phyloP scores from a whole-genome alignment of 192 early-diverging fungal genomes.

The Helicostylum pulchrum region DNA sequence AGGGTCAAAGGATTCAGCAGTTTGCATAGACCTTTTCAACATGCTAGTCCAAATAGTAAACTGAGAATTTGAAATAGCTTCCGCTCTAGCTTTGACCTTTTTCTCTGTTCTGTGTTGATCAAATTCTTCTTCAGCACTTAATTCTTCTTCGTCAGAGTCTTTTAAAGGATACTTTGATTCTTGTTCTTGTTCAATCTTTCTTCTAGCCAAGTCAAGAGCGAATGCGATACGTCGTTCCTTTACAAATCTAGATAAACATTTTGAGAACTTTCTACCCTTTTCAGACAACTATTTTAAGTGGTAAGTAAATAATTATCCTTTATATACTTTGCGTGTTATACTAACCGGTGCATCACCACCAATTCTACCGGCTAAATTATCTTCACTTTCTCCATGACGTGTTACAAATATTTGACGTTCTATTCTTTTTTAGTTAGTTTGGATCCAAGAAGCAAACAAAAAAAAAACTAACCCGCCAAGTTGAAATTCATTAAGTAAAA shows the following conservation, averaged over 20 bases:
- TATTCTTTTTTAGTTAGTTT: slow-evolving; percentile 8
- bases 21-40: slow-evolving; percentile 80
- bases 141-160: too few species aligned
- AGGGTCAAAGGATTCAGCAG: slow-evolving; percentile 76
- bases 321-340: background rate
- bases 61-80: slow-evolving; percentile 62
- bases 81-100: slow-evolving; percentile 49
- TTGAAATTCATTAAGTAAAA: slow-evolving; percentile 99
- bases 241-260: slow-evolving; percentile 77
- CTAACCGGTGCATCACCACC: slow-evolving; percentile 53
- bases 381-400: slow-evolving; percentile 89
- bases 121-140: slow-evolving; percentile 1
- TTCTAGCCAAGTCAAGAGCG: slow-evolving; percentile 38
- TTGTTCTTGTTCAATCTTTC: slow-evolving; percentile 18
- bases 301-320: background rate
- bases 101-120: slow-evolving; percentile 1
- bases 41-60: slow-evolving; percentile 87
- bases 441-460: too few species aligned
- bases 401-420: slow-evolving; percentile 86
- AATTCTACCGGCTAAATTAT: slow-evolving; percentile 80
- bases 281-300: slow-evolving; percentile 48
- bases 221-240: slow-evolving; percentile 51
- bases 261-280: slow-evolving; percentile 67
- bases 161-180: too few species aligned
- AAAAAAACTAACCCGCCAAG: slow-evolving; percentile 51